These are phyloP conservation scores for Trypanosoma avium DNA, from an alignment of 208 protist genomes.

Conservation along the genomic window DNA sequence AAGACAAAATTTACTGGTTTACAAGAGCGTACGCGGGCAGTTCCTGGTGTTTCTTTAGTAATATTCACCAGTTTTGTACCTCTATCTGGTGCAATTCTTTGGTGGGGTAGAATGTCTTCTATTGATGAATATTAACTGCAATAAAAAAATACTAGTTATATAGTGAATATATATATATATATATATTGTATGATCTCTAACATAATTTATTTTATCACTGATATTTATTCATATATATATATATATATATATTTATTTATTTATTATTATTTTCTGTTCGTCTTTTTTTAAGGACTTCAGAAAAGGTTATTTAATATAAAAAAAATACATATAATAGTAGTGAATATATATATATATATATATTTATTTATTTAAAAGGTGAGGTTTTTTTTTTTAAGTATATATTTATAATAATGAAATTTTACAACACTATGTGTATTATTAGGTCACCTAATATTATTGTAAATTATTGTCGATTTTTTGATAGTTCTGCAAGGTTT, in stretches of 20 bases:
- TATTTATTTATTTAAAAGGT: not conserved
- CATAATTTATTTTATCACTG: too few relatives aligned
- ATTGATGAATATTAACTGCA: conserved; percentile 14
- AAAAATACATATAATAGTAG: not conserved
- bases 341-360: not conserved
- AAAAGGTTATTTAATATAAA: not conserved
- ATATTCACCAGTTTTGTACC: conserved; percentile 63
- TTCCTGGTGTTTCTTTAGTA: conserved; percentile 59
- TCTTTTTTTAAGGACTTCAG: not conserved
- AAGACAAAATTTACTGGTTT: conserved; percentile 49
- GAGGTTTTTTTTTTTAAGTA: not conserved
- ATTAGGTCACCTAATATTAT: conserved; percentile 5
- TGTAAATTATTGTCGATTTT: conserved; percentile 29
- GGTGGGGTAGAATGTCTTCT: conserved; percentile 50
- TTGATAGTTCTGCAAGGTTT: conserved; percentile 64
- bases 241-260: too few relatives aligned
- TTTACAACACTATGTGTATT: conserved; percentile 4
- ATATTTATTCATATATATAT: too few relatives aligned
- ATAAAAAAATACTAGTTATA: too few relatives aligned
- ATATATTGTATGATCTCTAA: too few relatives aligned
- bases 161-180: too few relatives aligned
- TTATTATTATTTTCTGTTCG: too few relatives aligned
- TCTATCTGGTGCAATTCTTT: conserved; percentile 55
- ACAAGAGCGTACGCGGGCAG: conserved; percentile 37
- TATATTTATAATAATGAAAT: not conserved